phyloP scores from a whole-genome alignment of 2,329 filamentous ascomycete species.

The Aaosphaeria arxii region DNA sequence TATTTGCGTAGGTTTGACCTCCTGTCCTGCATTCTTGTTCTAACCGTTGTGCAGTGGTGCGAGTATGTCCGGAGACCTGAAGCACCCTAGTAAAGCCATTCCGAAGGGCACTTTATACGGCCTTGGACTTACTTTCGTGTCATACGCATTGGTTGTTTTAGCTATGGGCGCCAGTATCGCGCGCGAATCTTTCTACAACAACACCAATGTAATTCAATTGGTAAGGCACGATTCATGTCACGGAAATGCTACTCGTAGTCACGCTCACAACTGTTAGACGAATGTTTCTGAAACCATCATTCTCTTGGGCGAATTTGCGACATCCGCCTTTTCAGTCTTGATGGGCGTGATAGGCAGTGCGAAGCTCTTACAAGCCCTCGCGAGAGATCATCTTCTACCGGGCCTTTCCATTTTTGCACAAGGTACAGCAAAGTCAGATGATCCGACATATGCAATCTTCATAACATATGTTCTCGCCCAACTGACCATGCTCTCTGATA shows the following conservation, averaged over 20 bases:
- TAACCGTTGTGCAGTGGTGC: constrained; percentile 59
- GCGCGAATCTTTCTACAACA: constrained; percentile 67
- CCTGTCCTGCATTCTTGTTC: not conserved
- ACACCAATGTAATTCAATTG: constrained; percentile 77
- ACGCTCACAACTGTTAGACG: constrained; percentile 44
- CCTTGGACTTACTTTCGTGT: constrained; percentile 69
- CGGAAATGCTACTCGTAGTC: not conserved
- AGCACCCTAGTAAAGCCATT: constrained; percentile 78
- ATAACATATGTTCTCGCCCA: constrained; percentile 75
- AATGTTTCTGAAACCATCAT: constrained; percentile 73
- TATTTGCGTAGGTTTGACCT: constrained; percentile 49
- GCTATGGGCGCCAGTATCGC: constrained; percentile 76
- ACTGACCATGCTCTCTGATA: constrained; percentile 74
- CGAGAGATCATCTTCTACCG: constrained; percentile 74
- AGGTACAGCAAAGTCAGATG: constrained; percentile 68
- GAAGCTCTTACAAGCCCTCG: constrained; percentile 80
- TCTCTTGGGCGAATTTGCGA: constrained; percentile 77
- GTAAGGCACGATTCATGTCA: constrained; percentile 33
- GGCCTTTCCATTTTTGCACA: constrained; percentile 71
- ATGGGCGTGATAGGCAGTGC: constrained; percentile 86
- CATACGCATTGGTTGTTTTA: constrained; percentile 74
- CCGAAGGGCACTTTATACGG: constrained; percentile 81
- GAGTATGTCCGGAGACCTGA: constrained; percentile 86
- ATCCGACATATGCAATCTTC: constrained; percentile 73
- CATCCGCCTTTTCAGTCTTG: constrained; percentile 78